Evolutionary conservation across 1,284 basidiomycete species (phyloP).

Genomic region (Taiwanofungus camphoratus): DNA sequence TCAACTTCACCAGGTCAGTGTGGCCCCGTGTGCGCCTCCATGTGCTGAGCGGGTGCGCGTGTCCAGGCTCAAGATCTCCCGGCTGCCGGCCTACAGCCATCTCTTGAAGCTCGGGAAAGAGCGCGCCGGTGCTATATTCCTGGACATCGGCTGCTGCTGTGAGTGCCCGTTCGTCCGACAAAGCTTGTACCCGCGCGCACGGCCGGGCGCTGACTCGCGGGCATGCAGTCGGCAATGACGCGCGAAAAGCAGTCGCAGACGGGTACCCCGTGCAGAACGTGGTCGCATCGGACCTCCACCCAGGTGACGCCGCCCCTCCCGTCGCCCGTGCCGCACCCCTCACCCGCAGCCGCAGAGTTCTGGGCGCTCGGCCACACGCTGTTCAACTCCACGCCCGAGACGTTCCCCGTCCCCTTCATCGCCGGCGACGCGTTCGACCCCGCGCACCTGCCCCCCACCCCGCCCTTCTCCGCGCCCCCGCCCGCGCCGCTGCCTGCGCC

Average conservation of each 20-base stretch:
- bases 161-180: constrained; percentile 16
- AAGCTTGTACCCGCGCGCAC: no score
- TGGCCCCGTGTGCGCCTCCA: no score
- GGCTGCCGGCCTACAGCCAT: constrained; percentile 36
- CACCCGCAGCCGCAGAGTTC: constrained; percentile 20
- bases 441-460: constrained; percentile 26
- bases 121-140: constrained; percentile 39
- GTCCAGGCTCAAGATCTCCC: constrained; percentile 32
- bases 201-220: background rate
- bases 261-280: constrained; percentile 31
- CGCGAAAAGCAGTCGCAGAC: constrained; percentile 36
- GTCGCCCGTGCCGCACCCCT: constrained; percentile 15
- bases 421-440: constrained; percentile 41
- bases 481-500: constrained; percentile 27
- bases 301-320: constrained; percentile 29
- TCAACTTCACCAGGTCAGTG: constrained; percentile 7
- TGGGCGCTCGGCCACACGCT: constrained; percentile 32
- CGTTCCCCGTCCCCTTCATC: constrained; percentile 41
- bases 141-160: constrained; percentile 48
- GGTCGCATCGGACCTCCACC: constrained; percentile 31
- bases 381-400: constrained; percentile 28
- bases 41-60: no score
- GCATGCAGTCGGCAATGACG: constrained; percentile 38
- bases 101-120: constrained; percentile 35
- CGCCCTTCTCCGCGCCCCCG: constrained; percentile 24